Evolutionary conservation across 176 grass and related monocot genomes (phyloP), one percentile per base, ranked within the genome.

Genomic region (Poa pratensis): DNA sequence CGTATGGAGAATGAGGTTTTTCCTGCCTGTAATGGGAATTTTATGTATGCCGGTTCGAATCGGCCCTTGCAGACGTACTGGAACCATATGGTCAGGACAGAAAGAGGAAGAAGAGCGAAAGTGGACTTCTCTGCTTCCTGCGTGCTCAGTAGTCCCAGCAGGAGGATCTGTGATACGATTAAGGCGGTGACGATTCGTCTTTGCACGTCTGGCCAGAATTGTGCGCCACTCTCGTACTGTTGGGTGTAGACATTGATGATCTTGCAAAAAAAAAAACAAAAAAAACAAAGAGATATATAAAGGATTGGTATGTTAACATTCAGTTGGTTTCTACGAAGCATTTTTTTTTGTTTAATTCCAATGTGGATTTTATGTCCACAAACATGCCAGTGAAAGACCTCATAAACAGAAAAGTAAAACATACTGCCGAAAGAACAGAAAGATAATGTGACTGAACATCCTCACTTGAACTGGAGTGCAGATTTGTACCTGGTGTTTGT

Each of bases 241-340:
- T 99, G 91, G 77, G 30, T 95, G 42, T 96, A 99, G 66, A 99
- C 93, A 69, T 99, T 99, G 55, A 99, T 99, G 83, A 99, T 96
- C 96, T 96, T 83, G 57, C 52, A 76, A 86, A 24, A 91, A 65
- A 23, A 64, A 63, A 59, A 88, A 55, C 55, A 87, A 23, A 59
- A 64, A 43, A 75, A 5, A 79, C 54, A 87, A 35, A 58, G 73
- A 40, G 80, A 28, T 5, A 79, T 5, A 77, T 67, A 1, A 26
- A 55, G 23, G 46, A 26, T 55, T 54, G 28, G 9, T 45, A 76
- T 51, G 67, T 19, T 15, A 3, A 67, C 64, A 30, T 20, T 68
- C 30, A 68, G 30, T 34, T 34, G 30, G 14, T 66, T 66, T 34
- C 27, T 28, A 64, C 32, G 69, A 42, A 34, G 8, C 12, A 52